Base-by-base conservation (phyloP, 2,329 filamentous ascomycete genomes). In the Aureobasidium uvarum region DNA sequence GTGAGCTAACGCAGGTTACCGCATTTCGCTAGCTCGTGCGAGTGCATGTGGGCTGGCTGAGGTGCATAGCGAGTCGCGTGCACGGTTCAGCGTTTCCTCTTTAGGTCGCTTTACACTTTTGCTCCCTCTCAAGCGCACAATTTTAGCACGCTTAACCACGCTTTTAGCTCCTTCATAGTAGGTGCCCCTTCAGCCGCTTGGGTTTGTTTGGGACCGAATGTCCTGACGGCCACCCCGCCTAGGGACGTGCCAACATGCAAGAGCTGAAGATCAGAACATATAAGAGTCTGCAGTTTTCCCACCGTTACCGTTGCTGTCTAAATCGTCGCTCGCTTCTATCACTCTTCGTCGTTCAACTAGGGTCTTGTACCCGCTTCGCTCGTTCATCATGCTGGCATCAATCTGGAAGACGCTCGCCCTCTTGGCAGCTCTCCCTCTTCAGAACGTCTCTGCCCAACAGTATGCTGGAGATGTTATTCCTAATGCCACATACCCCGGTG, bases 401-500 rank as follows among this genome's bases (percentile, higher is more conserved):
- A 25, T 65, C 25, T 66, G 55, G 64, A 66, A 62, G 64, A 23
- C 56, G 3, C 18, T 62, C 18, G 54, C 39, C 31, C 38, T 62
- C 28, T 28, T 65, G 38, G 54, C 64, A 23, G 58, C 59, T 18
- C 51, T 66, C 2, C 54, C 62, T 10, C 25, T 66, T 1, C 58
- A 62, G 38, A 14, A 56, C 18, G 64, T 54, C 33, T 39, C 64
- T 3, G 67, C 70, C 23, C 75, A 77, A 68, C 73, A 77, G 62
- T 75, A 70, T 13, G 33, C 54, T 14, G 75, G 75, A 54, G 70
- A 74, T 55, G 54, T 68, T n/a, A 75, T 76, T 56, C 60, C 67
- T 23, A 75, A 70, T 54, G 48, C 25, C 59, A 68, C 67, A 31
- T 67, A 76, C 18, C 74, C 73, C 14, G 52, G 23, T 52, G 71